Conservation (phyloP, 371 early-diverging fungal genomes). For the Thermomucor indicae-seudaticae region DNA sequence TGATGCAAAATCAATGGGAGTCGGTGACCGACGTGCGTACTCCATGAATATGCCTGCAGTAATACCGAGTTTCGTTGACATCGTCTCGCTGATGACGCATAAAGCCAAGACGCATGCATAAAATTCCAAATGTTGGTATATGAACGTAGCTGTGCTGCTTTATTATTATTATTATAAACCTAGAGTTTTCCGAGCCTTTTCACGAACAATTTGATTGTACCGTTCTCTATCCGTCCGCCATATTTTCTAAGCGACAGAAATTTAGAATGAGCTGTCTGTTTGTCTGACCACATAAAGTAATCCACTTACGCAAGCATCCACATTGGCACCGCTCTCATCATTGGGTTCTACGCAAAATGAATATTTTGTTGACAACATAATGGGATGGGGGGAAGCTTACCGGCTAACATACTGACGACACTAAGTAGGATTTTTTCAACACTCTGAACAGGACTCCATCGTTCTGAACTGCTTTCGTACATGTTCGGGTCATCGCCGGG, state of each 20-base stretch:
- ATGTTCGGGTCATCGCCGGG: slow-evolving; percentile 98
- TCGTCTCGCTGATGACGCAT: too few relatives aligned
- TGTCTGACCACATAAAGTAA: neutral
- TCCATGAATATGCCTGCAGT: too few relatives aligned
- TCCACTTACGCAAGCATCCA: slow-evolving; percentile 91
- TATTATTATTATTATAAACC: slow-evolving; percentile 56
- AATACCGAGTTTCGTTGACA: too few relatives aligned
- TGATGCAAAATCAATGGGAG: too few relatives aligned
- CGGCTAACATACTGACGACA: slow-evolving; percentile 92
- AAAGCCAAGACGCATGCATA: too few relatives aligned
- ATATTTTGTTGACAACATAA: neutral
- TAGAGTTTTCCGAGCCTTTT: slow-evolving; percentile 67
- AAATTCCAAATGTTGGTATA: too few relatives aligned
- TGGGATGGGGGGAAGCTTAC: slow-evolving; percentile 18
- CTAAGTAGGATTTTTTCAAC: slow-evolving; percentile 96
- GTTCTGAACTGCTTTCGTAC: slow-evolving; percentile 89
- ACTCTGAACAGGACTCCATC: slow-evolving; percentile 97
- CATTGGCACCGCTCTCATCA: slow-evolving; percentile 97
- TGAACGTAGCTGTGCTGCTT: too few relatives aligned
- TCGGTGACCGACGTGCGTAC: too few relatives aligned
- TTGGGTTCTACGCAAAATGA: slow-evolving; percentile 79
- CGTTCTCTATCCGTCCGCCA: slow-evolving; percentile 83
- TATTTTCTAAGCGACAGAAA: slow-evolving; percentile 59
- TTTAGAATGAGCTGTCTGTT: neutral
- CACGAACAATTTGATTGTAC: slow-evolving; percentile 80